Conservation (phyloP, 345 rosid genomes). For the Cardamine chenopodiifolia region DNA sequence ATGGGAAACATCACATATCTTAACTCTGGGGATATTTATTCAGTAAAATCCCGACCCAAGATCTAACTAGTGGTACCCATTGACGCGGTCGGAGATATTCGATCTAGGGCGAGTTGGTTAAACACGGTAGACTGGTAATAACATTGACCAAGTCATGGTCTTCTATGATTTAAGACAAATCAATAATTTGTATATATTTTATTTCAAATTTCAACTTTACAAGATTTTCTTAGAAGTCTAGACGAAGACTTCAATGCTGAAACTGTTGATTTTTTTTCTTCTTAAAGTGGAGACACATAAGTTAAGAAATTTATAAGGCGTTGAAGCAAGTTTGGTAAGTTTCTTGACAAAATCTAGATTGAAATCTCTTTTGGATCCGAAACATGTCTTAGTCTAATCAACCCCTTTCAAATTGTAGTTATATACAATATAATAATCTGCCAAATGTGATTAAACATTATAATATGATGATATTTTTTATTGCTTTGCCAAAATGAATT, state of each 20-base stretch:
- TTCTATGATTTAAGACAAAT: slow-evolving; percentile 20
- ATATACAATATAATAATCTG: neutral
- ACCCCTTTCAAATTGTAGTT: neutral
- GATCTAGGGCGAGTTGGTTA: slow-evolving; percentile 15
- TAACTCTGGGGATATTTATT: neutral
- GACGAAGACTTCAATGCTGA: slow-evolving; percentile 43
- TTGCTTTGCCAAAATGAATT: neutral
- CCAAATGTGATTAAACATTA: neutral
- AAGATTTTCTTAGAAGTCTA: slow-evolving; percentile 39
- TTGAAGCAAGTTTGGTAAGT: slow-evolving; percentile 34
- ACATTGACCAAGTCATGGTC: slow-evolving; percentile 47
- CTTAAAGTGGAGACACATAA: slow-evolving; percentile 8
- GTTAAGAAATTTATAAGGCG: slow-evolving; percentile 23
- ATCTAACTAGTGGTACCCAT: slow-evolving; percentile 11
- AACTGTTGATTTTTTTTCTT: slow-evolving; percentile 20
- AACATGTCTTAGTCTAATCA: neutral
- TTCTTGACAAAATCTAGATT: neutral
- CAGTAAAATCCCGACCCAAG: neutral
- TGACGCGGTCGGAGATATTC: slow-evolving; percentile 35
- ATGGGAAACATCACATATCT: neutral
- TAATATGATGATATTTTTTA: neutral
- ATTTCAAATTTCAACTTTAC: slow-evolving; percentile 13
- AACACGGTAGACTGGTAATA: slow-evolving; percentile 38
- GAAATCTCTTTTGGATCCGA: neutral
- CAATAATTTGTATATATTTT: neutral